A percentile compares a stretch with the other conserved stretches of the same genome.
Conservation (phyloP, 2,329 filamentous ascomycete genomes). For the Stemphylium beticola region DNA sequence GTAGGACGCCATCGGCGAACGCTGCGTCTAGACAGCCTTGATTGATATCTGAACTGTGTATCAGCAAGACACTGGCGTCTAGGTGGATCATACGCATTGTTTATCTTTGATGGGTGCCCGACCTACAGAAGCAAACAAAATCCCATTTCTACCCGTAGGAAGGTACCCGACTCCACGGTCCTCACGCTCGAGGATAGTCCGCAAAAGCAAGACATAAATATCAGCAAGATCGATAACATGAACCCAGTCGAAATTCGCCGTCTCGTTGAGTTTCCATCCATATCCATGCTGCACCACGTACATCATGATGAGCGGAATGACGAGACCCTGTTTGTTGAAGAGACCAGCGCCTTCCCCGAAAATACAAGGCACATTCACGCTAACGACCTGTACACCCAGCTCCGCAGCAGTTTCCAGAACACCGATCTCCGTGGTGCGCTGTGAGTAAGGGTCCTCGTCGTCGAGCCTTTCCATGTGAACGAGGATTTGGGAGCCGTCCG, state of each 20-base stretch:
- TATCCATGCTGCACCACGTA: slow-evolving; percentile 25
- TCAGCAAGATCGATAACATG: slow-evolving; percentile 24
- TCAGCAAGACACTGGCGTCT: too few species aligned
- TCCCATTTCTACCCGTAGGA: slow-evolving; percentile 17
- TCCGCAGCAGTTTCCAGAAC: slow-evolving; percentile 14
- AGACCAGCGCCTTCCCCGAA: slow-evolving; percentile 25
- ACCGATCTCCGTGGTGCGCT: slow-evolving; percentile 21
- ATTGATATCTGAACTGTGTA: slow-evolving; percentile 11
- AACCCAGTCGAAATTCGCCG: slow-evolving; percentile 27
- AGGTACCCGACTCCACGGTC: slow-evolving; percentile 22
- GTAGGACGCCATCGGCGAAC: slow-evolving; percentile 21
- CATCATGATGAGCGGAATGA: slow-evolving; percentile 19
- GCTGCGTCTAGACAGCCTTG: slow-evolving; percentile 19
- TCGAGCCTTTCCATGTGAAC: slow-evolving; percentile 18
- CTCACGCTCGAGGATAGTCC: slow-evolving; percentile 20
- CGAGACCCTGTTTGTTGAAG: slow-evolving; percentile 20
- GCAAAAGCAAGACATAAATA: slow-evolving; percentile 19
- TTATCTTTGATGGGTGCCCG: slow-evolving; percentile 10
- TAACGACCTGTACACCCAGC: slow-evolving; percentile 20
- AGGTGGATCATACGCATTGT: too few species aligned
- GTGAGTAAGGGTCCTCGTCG: slow-evolving; percentile 11
- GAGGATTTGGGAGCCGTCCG: slow-evolving; percentile 14
- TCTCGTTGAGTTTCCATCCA: slow-evolving; percentile 26
- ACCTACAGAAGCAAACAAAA: slow-evolving; percentile 20
- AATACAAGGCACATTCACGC: slow-evolving; percentile 21